Percentiles rank a stretch among this genome's conserved stretches.
These are phyloP conservation scores for Didymella exigua DNA, from an alignment of 2,329 filamentous ascomycete genomes.

Conservation along the genomic window DNA sequence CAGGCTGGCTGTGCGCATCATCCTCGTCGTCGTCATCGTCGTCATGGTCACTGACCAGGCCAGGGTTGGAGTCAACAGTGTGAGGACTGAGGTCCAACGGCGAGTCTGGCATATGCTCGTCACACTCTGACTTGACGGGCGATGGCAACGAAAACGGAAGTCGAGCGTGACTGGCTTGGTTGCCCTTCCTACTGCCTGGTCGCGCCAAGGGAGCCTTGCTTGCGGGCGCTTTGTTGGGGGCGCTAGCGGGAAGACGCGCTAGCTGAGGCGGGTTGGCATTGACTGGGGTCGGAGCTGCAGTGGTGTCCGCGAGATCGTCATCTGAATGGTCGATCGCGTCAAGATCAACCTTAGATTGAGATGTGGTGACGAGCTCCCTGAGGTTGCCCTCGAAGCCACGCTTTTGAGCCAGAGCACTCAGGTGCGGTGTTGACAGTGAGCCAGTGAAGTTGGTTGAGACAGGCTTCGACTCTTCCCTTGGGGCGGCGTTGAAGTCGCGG, in stretches of 20 bases:
- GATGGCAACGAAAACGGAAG: constrained; percentile 41
- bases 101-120: constrained; percentile 41
- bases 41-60: constrained; percentile 57
- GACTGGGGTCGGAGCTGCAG: constrained; percentile 38
- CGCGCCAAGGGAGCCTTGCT: constrained; percentile 40
- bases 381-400: constrained; percentile 50
- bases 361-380: constrained; percentile 45
- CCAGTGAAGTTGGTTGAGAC: constrained; percentile 38
- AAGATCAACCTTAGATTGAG: constrained; percentile 45
- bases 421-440: constrained; percentile 50
- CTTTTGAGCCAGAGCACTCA: constrained; percentile 50
- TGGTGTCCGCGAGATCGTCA: constrained; percentile 42
- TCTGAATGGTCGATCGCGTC: constrained; percentile 44
- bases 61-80: constrained; percentile 56
- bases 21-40: constrained; percentile 54
- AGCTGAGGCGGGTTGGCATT: constrained; percentile 37
- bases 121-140: constrained; percentile 32
- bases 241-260: constrained; percentile 40
- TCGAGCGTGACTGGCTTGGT: constrained; percentile 34
- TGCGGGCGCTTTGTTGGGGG: constrained; percentile 28
- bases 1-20: constrained; percentile 45
- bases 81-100: constrained; percentile 54
- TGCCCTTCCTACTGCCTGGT: constrained; percentile 43
- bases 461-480: constrained; percentile 25
- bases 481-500: constrained; percentile 32